Conservation (phyloP, 352 stramenopile genomes). For the Phytophthora rubi region DNA sequence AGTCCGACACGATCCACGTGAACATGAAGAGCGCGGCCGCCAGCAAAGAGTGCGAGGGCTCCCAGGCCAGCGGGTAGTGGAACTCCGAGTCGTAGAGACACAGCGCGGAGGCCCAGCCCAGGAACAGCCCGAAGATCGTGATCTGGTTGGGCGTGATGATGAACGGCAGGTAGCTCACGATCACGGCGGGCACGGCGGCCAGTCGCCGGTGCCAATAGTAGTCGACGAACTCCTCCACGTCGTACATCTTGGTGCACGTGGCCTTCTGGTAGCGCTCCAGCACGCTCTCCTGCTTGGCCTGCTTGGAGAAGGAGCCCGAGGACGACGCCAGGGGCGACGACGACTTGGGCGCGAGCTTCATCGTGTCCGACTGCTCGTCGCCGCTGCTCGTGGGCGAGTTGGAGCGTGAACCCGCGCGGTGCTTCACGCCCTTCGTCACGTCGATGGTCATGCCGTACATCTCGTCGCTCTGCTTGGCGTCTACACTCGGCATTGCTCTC, state of each 20-base stretch:
- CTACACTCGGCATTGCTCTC: conserved; percentile 4
- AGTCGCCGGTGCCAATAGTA: conserved; percentile 87
- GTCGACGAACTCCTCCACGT: conserved; percentile 86
- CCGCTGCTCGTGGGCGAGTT: conserved; percentile 45
- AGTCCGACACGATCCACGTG: conserved; percentile 87
- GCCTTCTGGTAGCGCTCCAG: conserved; percentile 75
- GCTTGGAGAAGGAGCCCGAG: conserved; percentile 25
- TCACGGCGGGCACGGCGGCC: conserved; percentile 69
- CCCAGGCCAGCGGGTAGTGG: conserved; percentile 69
- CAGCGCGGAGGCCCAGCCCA: conserved; percentile 71
- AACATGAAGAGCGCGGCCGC: conserved; percentile 74
- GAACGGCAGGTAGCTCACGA: conserved; percentile 86
- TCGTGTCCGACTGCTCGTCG: conserved; percentile 42
- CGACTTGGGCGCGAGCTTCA: conserved; percentile 34
- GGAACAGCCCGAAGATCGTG: conserved; percentile 75
- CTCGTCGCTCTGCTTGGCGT: conserved; percentile 19
- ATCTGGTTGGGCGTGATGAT: conserved; percentile 90
- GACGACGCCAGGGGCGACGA: conserved; percentile 24
- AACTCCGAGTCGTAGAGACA: conserved; percentile 87
- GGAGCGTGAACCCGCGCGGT: conserved; percentile 43
- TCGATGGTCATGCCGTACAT: conserved; percentile 36
- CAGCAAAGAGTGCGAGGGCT: conserved; percentile 61
- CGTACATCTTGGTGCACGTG: conserved; percentile 87
- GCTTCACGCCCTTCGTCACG: conserved; percentile 32
- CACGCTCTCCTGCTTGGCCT: conserved; percentile 44